Base-by-base conservation (phyloP, 2,329 filamentous ascomycete species). In the Monosporascus cannonballus region DNA sequence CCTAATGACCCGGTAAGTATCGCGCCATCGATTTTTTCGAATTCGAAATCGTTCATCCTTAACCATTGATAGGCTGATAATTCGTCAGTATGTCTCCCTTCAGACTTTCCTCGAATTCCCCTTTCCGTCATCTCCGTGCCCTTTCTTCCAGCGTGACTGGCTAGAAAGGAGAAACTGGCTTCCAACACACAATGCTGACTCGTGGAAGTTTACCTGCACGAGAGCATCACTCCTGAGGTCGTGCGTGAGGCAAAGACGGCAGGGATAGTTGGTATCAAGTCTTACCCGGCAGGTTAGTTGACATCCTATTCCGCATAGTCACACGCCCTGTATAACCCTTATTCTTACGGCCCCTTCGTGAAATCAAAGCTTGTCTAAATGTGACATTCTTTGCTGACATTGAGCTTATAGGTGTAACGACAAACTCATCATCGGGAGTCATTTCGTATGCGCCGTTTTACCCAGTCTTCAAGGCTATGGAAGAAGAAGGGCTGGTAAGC, bases 391-490 rank as follows among this genome's bases (percentile, higher is more conserved):
- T 52, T 52, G 20, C 53, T 53, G 27, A 59, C 61, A 20, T 27
- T 46, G n/a, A 15, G 22, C 8, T 30, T 46, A 14, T 24, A 46
- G 64, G 64, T 8, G 56, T 69, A 7, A 69, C 65, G 17, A 69
- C 67, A 20, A 68, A 67, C 53, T 67, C 65, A n/a, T 60, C 64
- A 20, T 73, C 74, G 9, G 79, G 79, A 38, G 77, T 81, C 30
- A 67, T 80, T 44, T 74, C 74, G 53, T 80, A 80, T 61, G 73
- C 74, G 54, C 62, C 69, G 46, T 83, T 80, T 69, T 80, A 80
- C 61, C 77, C 77, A 5, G 80, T 87, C 38, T 87, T 88, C 64
- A 77, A 73, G 27, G 83, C 83, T 61, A 87, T 88, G 84, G 79
- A 87, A 61, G 70, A 76, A 27, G 77, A 84, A 59, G 77, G 81